Evolutionary conservation across 2,329 filamentous ascomycete genomes (phyloP).

Genomic region (Talaromyces sp.): DNA sequence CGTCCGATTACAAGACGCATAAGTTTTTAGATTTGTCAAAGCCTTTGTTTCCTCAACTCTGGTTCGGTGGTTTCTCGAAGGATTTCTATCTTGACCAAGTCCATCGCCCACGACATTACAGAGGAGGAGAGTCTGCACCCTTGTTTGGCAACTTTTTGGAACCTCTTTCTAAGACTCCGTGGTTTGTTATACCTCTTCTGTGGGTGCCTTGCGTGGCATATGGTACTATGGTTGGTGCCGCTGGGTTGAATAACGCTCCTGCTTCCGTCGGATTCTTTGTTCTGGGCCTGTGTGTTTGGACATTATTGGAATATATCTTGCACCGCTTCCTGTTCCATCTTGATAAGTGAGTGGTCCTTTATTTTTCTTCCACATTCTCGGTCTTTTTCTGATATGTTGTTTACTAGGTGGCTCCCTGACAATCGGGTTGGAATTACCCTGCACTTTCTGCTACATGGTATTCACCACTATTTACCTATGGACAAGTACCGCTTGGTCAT

Average conservation of each 20-base stretch:
- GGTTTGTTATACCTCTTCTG: slow-evolving; percentile 79
- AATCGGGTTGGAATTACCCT: slow-evolving; percentile 79
- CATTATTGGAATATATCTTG: slow-evolving; percentile 78
- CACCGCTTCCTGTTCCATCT: slow-evolving; percentile 93
- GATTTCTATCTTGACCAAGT: slow-evolving; percentile 97
- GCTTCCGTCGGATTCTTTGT: slow-evolving; percentile 58
- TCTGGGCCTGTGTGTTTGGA: slow-evolving; percentile 75
- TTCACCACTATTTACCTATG: slow-evolving; percentile 99
- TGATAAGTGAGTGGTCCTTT: slow-evolving; percentile 67
- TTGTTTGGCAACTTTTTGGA: slow-evolving; percentile 98
- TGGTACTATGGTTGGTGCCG: slow-evolving; percentile 60
- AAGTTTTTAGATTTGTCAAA: slow-evolving; percentile 88
- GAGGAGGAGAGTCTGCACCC: slow-evolving; percentile 83
- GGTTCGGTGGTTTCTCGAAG: slow-evolving; percentile 81
- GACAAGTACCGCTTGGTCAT: slow-evolving; percentile 95
- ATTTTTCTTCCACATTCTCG: not conserved
- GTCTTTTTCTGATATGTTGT: slow-evolving; percentile 19
- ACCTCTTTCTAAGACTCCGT: slow-evolving; percentile 88
- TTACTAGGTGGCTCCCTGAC: slow-evolving; percentile 72
- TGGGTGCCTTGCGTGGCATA: slow-evolving; percentile 81
- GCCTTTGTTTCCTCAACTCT: slow-evolving; percentile 83
- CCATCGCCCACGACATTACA: slow-evolving; percentile 92
- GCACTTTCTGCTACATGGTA: slow-evolving; percentile 92
- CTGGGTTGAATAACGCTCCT: slow-evolving; percentile 52
- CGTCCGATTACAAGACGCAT: slow-evolving; percentile 75